Conservation (phyloP, 345 rosid genomes). For the Raphanus sativus region DNA sequence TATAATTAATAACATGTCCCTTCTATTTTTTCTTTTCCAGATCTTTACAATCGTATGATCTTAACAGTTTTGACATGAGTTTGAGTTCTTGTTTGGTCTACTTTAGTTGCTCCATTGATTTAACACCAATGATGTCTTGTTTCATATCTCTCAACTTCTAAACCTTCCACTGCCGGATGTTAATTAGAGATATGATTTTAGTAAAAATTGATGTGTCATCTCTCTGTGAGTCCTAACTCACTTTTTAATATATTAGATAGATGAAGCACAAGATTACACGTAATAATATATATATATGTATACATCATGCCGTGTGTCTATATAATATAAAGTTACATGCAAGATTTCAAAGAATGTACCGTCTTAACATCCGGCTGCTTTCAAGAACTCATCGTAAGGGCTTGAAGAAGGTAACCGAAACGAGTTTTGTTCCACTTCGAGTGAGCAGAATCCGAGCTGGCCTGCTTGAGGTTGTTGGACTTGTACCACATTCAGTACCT, state of each 20-base stretch:
- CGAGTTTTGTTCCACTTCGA: slow-evolving; percentile 50
- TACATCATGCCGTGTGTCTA: slow-evolving; percentile 15
- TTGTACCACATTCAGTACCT: slow-evolving; percentile 33
- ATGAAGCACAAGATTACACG: slow-evolving; percentile 27
- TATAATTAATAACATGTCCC: background rate
- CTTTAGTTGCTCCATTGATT: background rate
- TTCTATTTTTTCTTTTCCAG: background rate
- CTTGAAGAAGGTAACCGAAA: slow-evolving; percentile 85
- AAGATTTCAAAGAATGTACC: slow-evolving; percentile 31
- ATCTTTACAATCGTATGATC: background rate
- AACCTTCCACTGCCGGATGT: too few species aligned
- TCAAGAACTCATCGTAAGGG: slow-evolving; percentile 81
- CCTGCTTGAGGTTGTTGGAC: slow-evolving; percentile 32
- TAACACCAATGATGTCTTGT: background rate
- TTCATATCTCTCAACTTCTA: too few species aligned
- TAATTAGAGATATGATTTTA: background rate
- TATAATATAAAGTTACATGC: slow-evolving; percentile 23
- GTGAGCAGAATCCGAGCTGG: slow-evolving; percentile 44
- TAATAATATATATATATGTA: slow-evolving; percentile 17
- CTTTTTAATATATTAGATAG: background rate
- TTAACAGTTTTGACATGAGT: background rate
- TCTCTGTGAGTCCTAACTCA: background rate
- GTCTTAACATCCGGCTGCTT: slow-evolving; percentile 77
- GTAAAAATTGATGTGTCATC: background rate
- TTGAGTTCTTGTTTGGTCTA: background rate